These are phyloP conservation scores for Dionaea muscipula DNA, from an alignment of 179 eudicot species.

Conservation along the genomic window DNA sequence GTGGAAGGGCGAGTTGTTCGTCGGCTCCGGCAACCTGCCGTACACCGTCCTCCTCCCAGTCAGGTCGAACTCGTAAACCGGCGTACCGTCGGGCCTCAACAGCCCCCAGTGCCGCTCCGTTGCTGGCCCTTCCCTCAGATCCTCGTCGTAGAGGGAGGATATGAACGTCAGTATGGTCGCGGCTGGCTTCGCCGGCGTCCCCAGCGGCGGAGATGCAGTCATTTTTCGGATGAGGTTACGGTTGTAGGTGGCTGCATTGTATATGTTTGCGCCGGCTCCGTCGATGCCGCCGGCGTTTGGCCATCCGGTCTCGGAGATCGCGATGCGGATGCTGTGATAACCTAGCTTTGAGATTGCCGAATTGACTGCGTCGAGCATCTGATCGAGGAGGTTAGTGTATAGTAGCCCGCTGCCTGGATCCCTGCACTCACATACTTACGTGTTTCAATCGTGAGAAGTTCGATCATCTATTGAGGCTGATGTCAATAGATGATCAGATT, in stretches of 20 bases:
- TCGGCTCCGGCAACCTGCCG: constrained; percentile 18
- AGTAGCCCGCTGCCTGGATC: constrained; percentile 41
- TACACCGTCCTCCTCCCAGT: constrained; percentile 17
- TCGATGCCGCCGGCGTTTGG: constrained; percentile 61
- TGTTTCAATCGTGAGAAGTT: no score
- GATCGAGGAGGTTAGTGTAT: constrained; percentile 65
- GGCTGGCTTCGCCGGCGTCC: constrained; percentile 73
- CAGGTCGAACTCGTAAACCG: constrained; percentile 38
- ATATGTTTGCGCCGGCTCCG: constrained; percentile 48
- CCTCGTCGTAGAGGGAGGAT: constrained; percentile 57
- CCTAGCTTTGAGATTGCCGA: constrained; percentile 58
- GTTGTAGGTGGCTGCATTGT: constrained; percentile 69
- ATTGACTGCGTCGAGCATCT: constrained; percentile 56
- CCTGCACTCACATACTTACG: constrained; percentile 6
- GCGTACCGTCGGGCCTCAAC: constrained; percentile 27
- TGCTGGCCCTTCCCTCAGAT: constrained; percentile 50
- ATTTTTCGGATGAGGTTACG: constrained; percentile 41
- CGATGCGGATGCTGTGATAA: constrained; percentile 26
- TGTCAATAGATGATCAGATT: no score
- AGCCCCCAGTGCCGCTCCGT: constrained; percentile 81
- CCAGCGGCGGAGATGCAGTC: constrained; percentile 34
- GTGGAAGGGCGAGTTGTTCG: constrained; percentile 22
- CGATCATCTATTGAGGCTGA: no score
- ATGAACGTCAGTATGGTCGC: constrained; percentile 44
- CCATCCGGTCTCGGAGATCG: constrained; percentile 76